phyloP scores from a whole-genome alignment of 305 asterid species.

The Plantago rigida region DNA sequence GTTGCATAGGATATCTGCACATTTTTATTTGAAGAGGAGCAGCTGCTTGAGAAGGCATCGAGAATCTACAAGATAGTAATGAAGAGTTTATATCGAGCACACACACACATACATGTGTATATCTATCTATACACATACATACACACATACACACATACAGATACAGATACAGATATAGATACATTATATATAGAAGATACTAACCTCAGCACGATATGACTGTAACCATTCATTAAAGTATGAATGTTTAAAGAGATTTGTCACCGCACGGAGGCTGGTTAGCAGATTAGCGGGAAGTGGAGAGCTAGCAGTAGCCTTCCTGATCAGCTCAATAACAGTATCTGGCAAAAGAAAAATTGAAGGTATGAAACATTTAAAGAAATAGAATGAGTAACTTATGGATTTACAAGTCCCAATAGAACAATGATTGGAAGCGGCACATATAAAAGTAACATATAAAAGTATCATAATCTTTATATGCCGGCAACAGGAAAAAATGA shows the following conservation, averaged over 20 bases:
- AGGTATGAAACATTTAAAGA: conserved; percentile 10
- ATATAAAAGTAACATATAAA: too few relatives aligned
- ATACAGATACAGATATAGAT: too few relatives aligned
- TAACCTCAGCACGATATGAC: conserved; percentile 70
- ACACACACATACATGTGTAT: too few relatives aligned
- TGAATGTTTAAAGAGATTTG: conserved; percentile 68
- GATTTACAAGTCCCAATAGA: too few relatives aligned
- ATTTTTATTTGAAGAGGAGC: conserved; percentile 76
- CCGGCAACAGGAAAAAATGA: too few relatives aligned
- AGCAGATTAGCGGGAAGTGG: conserved; percentile 77
- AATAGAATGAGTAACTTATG: background rate
- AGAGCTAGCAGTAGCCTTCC: conserved; percentile 65
- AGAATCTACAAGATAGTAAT: conserved; percentile 58
- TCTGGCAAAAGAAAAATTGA: conserved; percentile 38
- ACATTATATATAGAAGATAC: conserved; percentile 28
- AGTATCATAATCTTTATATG: too few relatives aligned
- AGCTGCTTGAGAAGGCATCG: conserved; percentile 68
- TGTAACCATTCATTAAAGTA: conserved; percentile 54
- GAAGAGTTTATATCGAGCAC: conserved; percentile 18
- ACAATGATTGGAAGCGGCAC: too few relatives aligned
- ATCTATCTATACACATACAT: too few relatives aligned
- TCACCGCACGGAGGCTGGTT: conserved; percentile 73
- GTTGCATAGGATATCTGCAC: conserved; percentile 82
- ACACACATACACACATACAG: too few relatives aligned
- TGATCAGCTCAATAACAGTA: conserved; percentile 55